phyloP scores from a whole-genome alignment of 176 grass and related monocot genomes.

The Secale cereale region DNA sequence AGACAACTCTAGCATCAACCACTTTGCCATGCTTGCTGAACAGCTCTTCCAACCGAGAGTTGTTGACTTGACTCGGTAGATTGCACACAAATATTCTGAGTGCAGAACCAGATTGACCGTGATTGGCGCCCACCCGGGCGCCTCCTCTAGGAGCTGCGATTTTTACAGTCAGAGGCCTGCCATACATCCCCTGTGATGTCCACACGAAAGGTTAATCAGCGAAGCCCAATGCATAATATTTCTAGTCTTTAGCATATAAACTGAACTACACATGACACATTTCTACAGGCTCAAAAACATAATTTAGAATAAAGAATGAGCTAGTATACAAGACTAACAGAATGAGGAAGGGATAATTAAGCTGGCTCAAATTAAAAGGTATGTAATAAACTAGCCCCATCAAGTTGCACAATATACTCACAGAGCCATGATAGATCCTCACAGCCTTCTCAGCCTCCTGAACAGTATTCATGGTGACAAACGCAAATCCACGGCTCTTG shows the following conservation, averaged over 20 bases:
- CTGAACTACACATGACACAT: background rate
- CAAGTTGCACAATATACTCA: constrained; percentile 33
- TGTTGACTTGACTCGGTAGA: constrained; percentile 73
- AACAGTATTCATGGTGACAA: constrained; percentile 69
- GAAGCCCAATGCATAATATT: background rate
- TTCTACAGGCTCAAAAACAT: background rate
- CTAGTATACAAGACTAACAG: background rate
- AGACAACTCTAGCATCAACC: constrained; percentile 69
- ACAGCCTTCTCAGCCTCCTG: constrained; percentile 87
- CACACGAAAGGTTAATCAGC: constrained; percentile 11
- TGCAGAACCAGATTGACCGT: constrained; percentile 17
- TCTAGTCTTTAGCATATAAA: background rate
- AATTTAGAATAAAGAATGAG: background rate
- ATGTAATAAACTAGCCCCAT: constrained; percentile 2
- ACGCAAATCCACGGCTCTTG: constrained; percentile 70
- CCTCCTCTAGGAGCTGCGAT: background rate
- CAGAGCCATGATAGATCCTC: constrained; percentile 67
- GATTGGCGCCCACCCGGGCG: background rate
- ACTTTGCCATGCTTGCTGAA: constrained; percentile 86
- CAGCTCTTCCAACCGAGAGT: constrained; percentile 61
- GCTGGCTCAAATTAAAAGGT: background rate
- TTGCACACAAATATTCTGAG: constrained; percentile 80
- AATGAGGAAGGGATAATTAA: background rate
- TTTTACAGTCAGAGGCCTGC: constrained; percentile 56
- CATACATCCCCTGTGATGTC: constrained; percentile 51